A percentile compares a stretch with the other conserved stretches of the same genome.
These are phyloP conservation scores for Aspergillus viridinutans DNA, from an alignment of 2,329 filamentous ascomycete genomes.

Conservation along the genomic window DNA sequence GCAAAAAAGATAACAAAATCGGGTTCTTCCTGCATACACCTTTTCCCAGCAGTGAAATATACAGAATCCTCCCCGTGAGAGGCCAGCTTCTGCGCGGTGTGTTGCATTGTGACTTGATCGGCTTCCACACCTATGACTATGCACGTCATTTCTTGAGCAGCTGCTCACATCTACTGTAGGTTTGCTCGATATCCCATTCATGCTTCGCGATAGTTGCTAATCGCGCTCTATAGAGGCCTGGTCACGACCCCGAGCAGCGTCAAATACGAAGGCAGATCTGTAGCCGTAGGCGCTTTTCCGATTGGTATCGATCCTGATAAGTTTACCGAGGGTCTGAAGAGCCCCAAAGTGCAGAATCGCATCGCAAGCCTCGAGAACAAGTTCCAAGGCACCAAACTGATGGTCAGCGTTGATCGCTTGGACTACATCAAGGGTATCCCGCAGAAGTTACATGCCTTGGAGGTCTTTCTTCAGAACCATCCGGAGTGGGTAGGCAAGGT, in stretches of 20 bases:
- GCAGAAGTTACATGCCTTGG: constrained; percentile 88
- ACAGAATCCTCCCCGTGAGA: constrained; percentile 87
- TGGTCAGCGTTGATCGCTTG: constrained; percentile 88
- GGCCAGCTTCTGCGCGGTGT: constrained; percentile 84
- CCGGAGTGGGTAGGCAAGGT: constrained; percentile 96
- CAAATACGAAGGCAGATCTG: constrained; percentile 76
- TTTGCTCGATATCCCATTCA: background rate
- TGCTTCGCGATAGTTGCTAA: constrained; percentile 9
- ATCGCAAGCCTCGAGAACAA: constrained; percentile 77
- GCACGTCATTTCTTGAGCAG: constrained; percentile 96
- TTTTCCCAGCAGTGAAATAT: constrained; percentile 95
- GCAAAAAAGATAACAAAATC: constrained; percentile 89
- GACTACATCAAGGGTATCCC: constrained; percentile 98
- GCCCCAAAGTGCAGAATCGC: constrained; percentile 75
- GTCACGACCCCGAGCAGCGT: constrained; percentile 82
- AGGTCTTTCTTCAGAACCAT: constrained; percentile 90
- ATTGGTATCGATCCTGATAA: constrained; percentile 96
- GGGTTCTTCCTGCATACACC: constrained; percentile 98
- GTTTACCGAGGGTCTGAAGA: constrained; percentile 79
- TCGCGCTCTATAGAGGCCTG: constrained; percentile 28
- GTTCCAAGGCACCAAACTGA: constrained; percentile 88
- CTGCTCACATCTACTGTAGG: constrained; percentile 79
- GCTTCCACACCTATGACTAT: constrained; percentile 98
- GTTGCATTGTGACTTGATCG: constrained; percentile 89
- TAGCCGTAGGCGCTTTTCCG: constrained; percentile 86